These are phyloP conservation scores for Termitomyces sp. DNA, from an alignment of 768 basidiomycete species.

Conservation along the genomic window DNA sequence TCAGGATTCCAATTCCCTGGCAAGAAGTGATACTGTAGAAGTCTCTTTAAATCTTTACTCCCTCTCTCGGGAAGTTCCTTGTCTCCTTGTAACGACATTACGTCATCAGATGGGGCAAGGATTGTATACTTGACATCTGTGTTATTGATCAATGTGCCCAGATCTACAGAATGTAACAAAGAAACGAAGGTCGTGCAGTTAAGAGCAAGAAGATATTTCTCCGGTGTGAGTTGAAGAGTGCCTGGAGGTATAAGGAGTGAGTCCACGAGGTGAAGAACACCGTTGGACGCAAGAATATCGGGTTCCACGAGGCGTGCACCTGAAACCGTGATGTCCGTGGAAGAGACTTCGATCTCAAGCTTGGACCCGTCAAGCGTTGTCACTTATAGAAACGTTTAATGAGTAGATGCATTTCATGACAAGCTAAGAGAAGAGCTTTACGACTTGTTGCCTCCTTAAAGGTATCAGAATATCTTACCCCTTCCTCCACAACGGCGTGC, in stretches of 20 bases:
- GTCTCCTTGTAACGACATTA: constrained; percentile 54
- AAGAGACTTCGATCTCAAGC: constrained; percentile 53
- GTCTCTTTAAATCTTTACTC: constrained; percentile 61
- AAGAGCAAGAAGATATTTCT: constrained; percentile 90
- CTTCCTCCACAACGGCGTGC: constrained; percentile 58
- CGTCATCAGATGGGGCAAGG: constrained; percentile 87
- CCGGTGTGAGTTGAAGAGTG: constrained; percentile 79
- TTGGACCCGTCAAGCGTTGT: constrained; percentile 63
- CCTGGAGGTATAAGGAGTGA: constrained; percentile 75
- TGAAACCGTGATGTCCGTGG: constrained; percentile 52
- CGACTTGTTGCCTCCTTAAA: constrained; percentile 48
- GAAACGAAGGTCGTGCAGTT: constrained; percentile 91
- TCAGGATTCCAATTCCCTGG: constrained; percentile 71
- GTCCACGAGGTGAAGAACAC: constrained; percentile 88
- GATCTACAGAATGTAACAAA: constrained; percentile 77
- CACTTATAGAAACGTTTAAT: constrained; percentile 37
- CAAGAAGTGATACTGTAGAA: constrained; percentile 88
- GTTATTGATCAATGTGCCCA: constrained; percentile 66
- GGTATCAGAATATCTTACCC: constrained; percentile 64
- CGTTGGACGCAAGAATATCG: constrained; percentile 92
- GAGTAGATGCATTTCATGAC: background rate
- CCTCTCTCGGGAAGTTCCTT: constrained; percentile 59
- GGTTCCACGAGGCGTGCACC: constrained; percentile 59
- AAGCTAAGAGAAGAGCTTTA: constrained; percentile 27
- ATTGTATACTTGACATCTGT: constrained; percentile 75